These are phyloP conservation scores for Pecoramyces ruminantium DNA, from an alignment of 192 early-diverging fungal species.

Conservation along the genomic window DNA sequence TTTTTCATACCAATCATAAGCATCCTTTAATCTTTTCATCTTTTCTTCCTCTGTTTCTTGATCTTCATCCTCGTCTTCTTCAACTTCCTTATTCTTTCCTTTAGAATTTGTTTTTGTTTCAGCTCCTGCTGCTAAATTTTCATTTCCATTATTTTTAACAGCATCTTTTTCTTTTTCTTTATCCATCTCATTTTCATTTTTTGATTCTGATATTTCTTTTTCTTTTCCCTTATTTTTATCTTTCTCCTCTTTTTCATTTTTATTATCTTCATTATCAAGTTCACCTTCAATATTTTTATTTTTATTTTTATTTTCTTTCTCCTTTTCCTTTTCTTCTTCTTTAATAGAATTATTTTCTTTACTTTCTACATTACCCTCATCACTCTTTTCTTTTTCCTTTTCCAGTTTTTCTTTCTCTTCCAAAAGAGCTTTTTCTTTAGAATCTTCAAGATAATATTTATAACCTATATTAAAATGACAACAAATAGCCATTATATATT, in stretches of 20 bases:
- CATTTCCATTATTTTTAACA: conserved; percentile 7
- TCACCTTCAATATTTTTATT: conserved; percentile 19
- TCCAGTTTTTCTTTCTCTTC: conserved; percentile 35
- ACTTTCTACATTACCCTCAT: conserved; percentile 42
- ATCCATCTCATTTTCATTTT: conserved; percentile 23
- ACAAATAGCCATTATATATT: neutral
- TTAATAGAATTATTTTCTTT: conserved; percentile 47
- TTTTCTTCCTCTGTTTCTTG: neutral
- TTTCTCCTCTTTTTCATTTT: conserved; percentile 2
- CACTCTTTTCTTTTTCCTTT: conserved; percentile 28
- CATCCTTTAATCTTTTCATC: neutral
- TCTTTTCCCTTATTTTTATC: conserved; percentile 22
- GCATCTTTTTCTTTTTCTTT: conserved; percentile 43
- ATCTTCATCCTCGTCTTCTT: neutral
- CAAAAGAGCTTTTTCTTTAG: conserved; percentile 22
- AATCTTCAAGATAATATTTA: neutral
- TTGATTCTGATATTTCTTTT: conserved; percentile 7
- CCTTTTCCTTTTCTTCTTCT: conserved; percentile 23
- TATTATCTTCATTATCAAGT: conserved; percentile 33
- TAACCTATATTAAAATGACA: neutral
- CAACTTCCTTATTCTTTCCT: neutral
- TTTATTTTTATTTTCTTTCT: conserved; percentile 47
- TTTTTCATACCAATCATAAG: neutral
- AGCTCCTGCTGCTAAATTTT: neutral
- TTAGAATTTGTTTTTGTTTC: too few species aligned